phyloP scores from a whole-genome alignment of 2,329 filamentous ascomycete genomes.

The Fusarium nodosum region DNA sequence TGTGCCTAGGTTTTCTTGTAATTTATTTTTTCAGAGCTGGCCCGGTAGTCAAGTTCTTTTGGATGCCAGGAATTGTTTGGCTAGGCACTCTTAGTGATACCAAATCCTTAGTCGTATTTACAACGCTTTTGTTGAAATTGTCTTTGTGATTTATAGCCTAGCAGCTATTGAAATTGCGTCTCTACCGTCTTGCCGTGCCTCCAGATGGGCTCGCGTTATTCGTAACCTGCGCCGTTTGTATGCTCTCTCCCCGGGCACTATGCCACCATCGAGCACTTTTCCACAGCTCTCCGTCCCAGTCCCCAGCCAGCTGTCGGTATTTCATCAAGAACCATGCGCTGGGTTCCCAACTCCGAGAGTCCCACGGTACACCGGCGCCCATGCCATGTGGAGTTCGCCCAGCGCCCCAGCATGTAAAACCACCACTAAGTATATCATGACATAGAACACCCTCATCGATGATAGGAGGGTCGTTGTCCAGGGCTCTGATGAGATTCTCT shows the following conservation, averaged over 20 bases:
- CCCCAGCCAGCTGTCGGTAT: conserved; percentile 55
- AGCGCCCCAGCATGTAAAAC: conserved; percentile 57
- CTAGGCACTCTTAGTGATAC: conserved; percentile 54
- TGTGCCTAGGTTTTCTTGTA: conserved; percentile 33
- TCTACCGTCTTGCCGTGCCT: conserved; percentile 7
- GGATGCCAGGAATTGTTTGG: conserved; percentile 48
- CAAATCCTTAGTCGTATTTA: conserved; percentile 49
- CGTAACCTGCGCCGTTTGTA: conserved; percentile 27
- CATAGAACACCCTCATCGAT: conserved; percentile 56
- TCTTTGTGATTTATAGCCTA: conserved; percentile 38
- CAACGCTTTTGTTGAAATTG: conserved; percentile 28
- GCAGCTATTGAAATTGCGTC: neutral
- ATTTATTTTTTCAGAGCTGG: conserved; percentile 33
- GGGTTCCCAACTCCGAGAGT: conserved; percentile 61
- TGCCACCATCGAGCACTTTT: conserved; percentile 52
- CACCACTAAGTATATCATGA: conserved; percentile 54
- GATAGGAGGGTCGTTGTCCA: conserved; percentile 45
- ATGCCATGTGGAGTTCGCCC: conserved; percentile 49
- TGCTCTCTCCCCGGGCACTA: conserved; percentile 45
- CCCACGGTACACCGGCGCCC: conserved; percentile 59
- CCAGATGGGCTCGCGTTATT: neutral
- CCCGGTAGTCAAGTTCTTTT: conserved; percentile 33
- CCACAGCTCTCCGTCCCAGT: conserved; percentile 57
- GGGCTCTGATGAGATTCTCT: conserved; percentile 48
- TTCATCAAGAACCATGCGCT: conserved; percentile 60